Conservation (phyloP, 1,284 basidiomycete genomes). For the Vanrija pseudolonga region DNA sequence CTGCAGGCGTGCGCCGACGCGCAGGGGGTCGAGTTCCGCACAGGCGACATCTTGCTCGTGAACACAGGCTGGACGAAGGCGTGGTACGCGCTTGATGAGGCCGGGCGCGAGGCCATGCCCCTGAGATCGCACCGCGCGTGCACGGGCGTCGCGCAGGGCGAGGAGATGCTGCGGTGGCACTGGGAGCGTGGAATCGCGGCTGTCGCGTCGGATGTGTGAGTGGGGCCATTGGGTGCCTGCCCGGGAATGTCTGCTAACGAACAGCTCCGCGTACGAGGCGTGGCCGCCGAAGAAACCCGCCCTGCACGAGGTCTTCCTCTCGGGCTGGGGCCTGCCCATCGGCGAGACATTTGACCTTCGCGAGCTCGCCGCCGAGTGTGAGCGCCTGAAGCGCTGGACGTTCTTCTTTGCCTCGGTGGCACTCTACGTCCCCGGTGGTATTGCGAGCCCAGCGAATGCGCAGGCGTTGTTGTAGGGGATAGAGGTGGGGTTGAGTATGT, state of each 20-base stretch:
- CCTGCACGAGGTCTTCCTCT: conserved; percentile 31
- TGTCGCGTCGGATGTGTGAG: conserved; percentile 44
- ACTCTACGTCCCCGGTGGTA: conserved; percentile 47
- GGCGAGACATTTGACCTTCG: conserved; percentile 51
- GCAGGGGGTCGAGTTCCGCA: conserved; percentile 32
- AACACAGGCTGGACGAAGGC: conserved; percentile 47
- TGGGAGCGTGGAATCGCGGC: conserved; percentile 52
- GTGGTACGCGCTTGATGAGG: conserved; percentile 26
- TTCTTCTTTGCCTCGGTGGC: conserved; percentile 50
- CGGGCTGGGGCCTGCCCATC: conserved; percentile 40
- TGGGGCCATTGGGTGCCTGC: conserved; percentile 7
- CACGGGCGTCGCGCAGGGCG: conserved; percentile 30
- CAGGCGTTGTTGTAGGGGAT: conserved; percentile 36
- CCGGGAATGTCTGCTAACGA: not conserved
- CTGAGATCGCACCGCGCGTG: conserved; percentile 17
- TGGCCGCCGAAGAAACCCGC: conserved; percentile 15
- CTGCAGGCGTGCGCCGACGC: conserved; percentile 22
- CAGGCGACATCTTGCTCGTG: conserved; percentile 46
- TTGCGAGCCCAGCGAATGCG: conserved; percentile 51
- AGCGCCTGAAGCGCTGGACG: conserved; percentile 35
- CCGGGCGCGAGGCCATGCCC: conserved; percentile 20
- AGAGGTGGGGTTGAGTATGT: too few relatives aligned
- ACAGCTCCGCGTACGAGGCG: conserved; percentile 27
- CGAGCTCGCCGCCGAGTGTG: conserved; percentile 39
- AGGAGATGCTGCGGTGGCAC: conserved; percentile 42